Conservation (phyloP, 306 rosid species). For the Gleditsia sinensis region DNA sequence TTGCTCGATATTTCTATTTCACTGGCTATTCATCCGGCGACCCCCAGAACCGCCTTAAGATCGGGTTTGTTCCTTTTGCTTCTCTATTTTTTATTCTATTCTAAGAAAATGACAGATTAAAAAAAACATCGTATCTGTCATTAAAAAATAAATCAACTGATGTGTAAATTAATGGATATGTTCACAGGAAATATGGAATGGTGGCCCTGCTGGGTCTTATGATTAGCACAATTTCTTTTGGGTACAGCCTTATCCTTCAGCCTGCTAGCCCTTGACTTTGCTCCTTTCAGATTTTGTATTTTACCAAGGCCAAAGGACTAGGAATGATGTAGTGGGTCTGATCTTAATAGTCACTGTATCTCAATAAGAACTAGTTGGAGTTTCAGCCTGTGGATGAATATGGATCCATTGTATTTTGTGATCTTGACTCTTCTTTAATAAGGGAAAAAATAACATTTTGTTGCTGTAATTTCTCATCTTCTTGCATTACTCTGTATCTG, state of each 20-base stretch:
- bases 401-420: conserved; percentile 11
- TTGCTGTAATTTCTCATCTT: background rate
- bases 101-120: background rate
- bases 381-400: background rate
- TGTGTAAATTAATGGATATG: conserved; percentile 21
- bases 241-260: conserved; percentile 42
- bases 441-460: background rate
- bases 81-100: background rate
- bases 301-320: background rate
- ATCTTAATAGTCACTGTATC: background rate
- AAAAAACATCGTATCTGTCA: too few species aligned
- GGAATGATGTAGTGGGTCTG: background rate
- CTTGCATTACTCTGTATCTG: background rate
- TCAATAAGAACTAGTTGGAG: conserved; percentile 1
- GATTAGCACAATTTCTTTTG: conserved; percentile 63
- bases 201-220: conserved; percentile 58
- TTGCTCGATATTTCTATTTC: conserved; percentile 76
- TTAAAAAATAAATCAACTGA: conserved; percentile 6
- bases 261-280: conserved; percentile 33
- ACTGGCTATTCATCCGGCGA: conserved; percentile 76
- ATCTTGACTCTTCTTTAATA: background rate
- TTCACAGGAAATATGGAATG: conserved; percentile 50
- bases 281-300: background rate
- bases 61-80: conserved; percentile 53
- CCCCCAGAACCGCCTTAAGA: conserved; percentile 65